phyloP scores from a whole-genome alignment of 176 grass and related monocot species.

The Cocos nucifera region DNA sequence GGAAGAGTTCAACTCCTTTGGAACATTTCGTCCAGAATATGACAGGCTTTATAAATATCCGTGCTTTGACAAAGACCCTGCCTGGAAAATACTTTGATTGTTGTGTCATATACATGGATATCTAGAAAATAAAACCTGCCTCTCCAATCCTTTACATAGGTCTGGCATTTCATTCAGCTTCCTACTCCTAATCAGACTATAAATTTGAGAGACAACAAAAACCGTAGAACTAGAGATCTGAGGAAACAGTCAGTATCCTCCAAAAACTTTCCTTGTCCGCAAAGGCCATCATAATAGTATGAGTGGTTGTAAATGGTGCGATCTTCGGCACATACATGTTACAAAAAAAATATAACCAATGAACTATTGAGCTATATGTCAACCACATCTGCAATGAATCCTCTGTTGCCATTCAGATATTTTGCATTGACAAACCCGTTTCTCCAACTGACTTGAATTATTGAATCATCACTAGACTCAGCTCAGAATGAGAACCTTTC shows the following conservation, averaged over 20 bases:
- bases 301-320: constrained; percentile 48
- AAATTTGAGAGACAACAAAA: constrained; percentile 35
- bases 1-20: constrained; percentile 22
- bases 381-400: too few species aligned
- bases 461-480: too few species aligned
- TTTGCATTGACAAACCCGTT: constrained; percentile 4
- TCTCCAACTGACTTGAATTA: too few species aligned
- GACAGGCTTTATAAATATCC: constrained; percentile 26
- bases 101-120: constrained; percentile 30
- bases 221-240: constrained; percentile 39
- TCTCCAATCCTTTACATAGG: constrained; percentile 27
- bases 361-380: constrained; percentile 60
- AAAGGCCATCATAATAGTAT: constrained; percentile 46
- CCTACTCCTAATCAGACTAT: constrained; percentile 39
- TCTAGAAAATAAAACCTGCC: constrained; percentile 16
- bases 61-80: constrained; percentile 36
- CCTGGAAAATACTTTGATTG: constrained; percentile 39
- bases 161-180: constrained; percentile 29
- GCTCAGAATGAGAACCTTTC: too few species aligned
- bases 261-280: constrained; percentile 18
- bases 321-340: constrained; percentile 35
- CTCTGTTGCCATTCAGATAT: constrained; percentile 29
- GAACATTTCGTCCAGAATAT: constrained; percentile 56
- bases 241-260: constrained; percentile 32
- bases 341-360: constrained; percentile 38